Conservation (phyloP, 139 green algal species). For the Chlorella sp. region DNA sequence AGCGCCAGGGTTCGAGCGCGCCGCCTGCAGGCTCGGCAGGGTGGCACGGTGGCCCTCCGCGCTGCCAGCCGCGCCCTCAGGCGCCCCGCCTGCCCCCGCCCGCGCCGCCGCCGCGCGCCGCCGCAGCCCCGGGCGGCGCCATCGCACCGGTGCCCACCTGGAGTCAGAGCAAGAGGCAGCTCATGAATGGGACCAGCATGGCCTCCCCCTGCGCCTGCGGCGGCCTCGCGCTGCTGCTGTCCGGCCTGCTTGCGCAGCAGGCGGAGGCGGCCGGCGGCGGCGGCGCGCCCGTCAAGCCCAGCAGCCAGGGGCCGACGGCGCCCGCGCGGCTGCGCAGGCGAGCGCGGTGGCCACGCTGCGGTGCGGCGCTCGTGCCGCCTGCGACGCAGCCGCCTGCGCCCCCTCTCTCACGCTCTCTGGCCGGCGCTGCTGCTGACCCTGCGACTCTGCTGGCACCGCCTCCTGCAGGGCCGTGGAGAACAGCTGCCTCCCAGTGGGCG, state of each 20-base stretch:
- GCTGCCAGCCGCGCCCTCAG: too few species aligned
- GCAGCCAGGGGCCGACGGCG: slow-evolving; percentile 34
- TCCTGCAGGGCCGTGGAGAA: slow-evolving; percentile 69
- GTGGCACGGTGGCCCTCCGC: too few species aligned
- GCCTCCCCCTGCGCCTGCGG: slow-evolving; percentile 75
- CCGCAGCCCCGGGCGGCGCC: slow-evolving; percentile 67
- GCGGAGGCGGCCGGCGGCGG: slow-evolving; percentile 29
- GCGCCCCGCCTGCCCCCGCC: too few species aligned
- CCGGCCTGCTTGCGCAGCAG: slow-evolving; percentile 57
- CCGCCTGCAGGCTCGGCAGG: too few species aligned
- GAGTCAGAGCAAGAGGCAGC: slow-evolving; percentile 67
- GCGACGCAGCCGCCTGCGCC: too few species aligned
- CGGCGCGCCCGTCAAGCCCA: slow-evolving; percentile 60
- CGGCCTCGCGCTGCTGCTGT: slow-evolving; percentile 82
- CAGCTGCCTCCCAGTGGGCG: slow-evolving; percentile 56
- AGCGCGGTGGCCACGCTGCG: too few species aligned
- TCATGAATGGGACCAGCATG: slow-evolving; percentile 94
- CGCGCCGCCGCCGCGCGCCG: too few species aligned
- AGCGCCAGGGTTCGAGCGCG: too few species aligned
- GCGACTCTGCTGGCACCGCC: not conserved
- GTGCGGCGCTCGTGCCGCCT: too few species aligned
- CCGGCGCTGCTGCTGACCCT: too few species aligned
- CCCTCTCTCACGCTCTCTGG: too few species aligned
- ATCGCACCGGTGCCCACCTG: slow-evolving; percentile 85
- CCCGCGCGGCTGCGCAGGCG: too few species aligned